Percentiles rank a stretch among this genome's conserved stretches.
Evolutionary conservation across 495 filamentous ascomycete genomes (phyloP).

Genomic region (Chaetomidium leptoderma): DNA sequence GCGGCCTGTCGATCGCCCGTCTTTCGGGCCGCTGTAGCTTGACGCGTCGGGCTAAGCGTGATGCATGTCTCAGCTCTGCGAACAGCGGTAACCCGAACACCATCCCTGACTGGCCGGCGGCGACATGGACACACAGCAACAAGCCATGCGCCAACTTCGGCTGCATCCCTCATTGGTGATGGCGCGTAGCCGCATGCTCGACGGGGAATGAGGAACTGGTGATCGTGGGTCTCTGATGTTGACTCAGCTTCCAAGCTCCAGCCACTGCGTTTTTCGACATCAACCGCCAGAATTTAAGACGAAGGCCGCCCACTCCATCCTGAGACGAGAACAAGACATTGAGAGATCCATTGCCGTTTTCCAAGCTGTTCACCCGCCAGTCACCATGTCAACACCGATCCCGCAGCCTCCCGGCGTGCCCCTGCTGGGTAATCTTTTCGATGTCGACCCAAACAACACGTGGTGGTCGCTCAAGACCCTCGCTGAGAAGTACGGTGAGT

Average conservation of each 20-base stretch:
- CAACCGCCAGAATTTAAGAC: not conserved
- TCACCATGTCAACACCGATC: conserved; percentile 47
- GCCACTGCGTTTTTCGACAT: not conserved
- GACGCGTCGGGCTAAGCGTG: not conserved
- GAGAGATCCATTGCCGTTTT: not conserved
- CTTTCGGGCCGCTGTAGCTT: not conserved
- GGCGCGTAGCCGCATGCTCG: not conserved
- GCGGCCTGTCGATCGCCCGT: conserved; percentile 12
- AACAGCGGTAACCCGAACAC: not conserved
- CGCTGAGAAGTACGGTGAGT: conserved; percentile 58
- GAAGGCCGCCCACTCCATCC: no score
- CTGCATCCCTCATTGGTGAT: conserved; percentile 12
- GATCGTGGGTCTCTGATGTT: not conserved
- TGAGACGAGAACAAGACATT: no score
- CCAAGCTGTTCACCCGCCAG: not conserved
- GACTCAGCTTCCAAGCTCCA: not conserved
- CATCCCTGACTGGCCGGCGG: conserved; percentile 3
- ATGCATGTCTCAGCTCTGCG: conserved; percentile 21
- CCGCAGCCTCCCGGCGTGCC: conserved; percentile 64
- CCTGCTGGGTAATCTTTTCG: conserved; percentile 63
- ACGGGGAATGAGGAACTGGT: not conserved
- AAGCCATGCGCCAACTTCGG: not conserved
- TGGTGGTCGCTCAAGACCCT: conserved; percentile 60
- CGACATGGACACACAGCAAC: not conserved
- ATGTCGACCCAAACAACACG: conserved; percentile 58